Conservation (phyloP, 345 rosid genomes). For the Garcia nutans region DNA sequence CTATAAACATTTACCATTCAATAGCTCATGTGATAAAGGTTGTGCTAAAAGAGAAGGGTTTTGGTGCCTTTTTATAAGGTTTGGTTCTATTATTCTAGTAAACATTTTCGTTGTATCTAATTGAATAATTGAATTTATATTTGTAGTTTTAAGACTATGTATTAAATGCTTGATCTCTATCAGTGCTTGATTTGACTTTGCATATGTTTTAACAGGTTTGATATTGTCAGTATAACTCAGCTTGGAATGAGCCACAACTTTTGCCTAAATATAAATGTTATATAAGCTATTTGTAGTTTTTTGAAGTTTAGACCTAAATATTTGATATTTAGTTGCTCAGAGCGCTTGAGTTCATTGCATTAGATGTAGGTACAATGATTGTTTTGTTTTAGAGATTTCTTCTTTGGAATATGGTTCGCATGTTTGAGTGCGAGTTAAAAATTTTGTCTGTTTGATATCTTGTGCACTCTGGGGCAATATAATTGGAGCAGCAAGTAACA, state of each 20-base stretch:
- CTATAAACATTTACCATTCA: slow-evolving; percentile 40
- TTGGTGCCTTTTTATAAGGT: slow-evolving; percentile 56
- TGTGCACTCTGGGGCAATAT: too few species aligned
- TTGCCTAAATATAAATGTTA: not conserved
- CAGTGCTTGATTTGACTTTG: not conserved
- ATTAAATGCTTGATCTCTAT: not conserved
- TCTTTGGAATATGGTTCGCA: too few species aligned
- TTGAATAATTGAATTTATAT: not conserved
- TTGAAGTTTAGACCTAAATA: too few species aligned
- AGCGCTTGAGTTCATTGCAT: too few species aligned
- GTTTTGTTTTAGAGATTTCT: too few species aligned
- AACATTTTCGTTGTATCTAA: too few species aligned
- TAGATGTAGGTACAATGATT: too few species aligned
- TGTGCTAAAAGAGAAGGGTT: slow-evolving; percentile 81
- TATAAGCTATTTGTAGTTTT: slow-evolving; percentile 3
- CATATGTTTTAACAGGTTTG: not conserved
- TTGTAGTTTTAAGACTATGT: not conserved
- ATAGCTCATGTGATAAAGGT: slow-evolving; percentile 64
- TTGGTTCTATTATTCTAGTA: too few species aligned
- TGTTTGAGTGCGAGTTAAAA: too few species aligned
- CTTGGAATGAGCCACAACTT: not conserved
- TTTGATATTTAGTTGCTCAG: too few species aligned
- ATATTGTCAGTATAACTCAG: not conserved
- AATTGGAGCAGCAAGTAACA: too few species aligned
- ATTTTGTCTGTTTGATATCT: too few species aligned